Conservation (phyloP, 2,329 filamentous ascomycete species). For the Aureobasidium leucospermi region DNA sequence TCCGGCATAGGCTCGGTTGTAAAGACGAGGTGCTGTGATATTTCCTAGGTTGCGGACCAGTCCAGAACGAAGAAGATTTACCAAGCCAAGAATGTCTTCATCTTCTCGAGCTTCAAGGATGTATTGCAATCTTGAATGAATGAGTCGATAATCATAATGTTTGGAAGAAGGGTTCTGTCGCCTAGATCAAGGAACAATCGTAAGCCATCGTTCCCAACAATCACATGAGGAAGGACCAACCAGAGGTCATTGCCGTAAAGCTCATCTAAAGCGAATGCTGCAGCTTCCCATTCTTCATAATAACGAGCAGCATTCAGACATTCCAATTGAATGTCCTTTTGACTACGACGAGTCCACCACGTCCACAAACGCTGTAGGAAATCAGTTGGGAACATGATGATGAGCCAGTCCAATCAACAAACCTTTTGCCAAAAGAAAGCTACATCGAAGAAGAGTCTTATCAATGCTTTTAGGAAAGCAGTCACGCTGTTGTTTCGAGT, state of each 20-base stretch:
- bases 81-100: conserved; percentile 64
- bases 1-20: conserved; percentile 77
- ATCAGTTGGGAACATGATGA: conserved; percentile 3
- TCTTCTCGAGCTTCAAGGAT: conserved; percentile 62
- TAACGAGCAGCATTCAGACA: conserved; percentile 57
- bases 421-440: conserved; percentile 20
- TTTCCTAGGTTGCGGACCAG: conserved; percentile 81
- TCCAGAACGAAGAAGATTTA: conserved; percentile 72
- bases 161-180: conserved; percentile 73
- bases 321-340: conserved; percentile 58
- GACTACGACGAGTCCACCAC: conserved; percentile 61
- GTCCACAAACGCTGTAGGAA: conserved; percentile 53
- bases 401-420: not conserved
- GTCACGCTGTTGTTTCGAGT: conserved; percentile 8
- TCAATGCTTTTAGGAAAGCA: conserved; percentile 11
- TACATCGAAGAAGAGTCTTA: conserved; percentile 15
- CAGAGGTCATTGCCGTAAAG: conserved; percentile 74
- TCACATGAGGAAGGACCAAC: conserved; percentile 28
- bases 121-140: conserved; percentile 66
- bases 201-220: not conserved
- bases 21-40: conserved; percentile 73
- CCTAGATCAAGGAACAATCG: conserved; percentile 40
- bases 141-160: conserved; percentile 80
- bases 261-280: conserved; percentile 76
- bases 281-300: conserved; percentile 81